Percentiles rank a stretch among this genome's conserved stretches.
Conservation (phyloP, 2,329 filamentous ascomycete genomes). For the Scedosporium dehoogii region DNA sequence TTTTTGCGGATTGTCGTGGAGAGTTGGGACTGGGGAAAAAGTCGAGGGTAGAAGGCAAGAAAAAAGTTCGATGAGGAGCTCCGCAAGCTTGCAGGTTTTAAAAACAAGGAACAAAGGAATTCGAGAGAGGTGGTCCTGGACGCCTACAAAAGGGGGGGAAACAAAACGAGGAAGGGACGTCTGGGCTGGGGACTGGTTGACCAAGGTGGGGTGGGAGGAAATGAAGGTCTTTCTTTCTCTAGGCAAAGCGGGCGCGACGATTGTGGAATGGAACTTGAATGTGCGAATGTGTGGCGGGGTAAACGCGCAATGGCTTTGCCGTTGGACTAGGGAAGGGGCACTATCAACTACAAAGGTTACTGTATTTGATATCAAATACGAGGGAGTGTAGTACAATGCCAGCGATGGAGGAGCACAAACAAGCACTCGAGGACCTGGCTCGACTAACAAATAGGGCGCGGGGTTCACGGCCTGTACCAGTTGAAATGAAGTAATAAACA, state of each 20-base stretch:
- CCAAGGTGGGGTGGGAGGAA: not conserved
- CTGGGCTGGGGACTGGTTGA: not conserved
- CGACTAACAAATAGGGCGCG: no score
- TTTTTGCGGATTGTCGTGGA: constrained; percentile 1
- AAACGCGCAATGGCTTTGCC: not conserved
- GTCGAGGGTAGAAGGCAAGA: not conserved
- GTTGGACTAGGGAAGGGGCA: no score
- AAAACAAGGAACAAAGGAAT: not conserved
- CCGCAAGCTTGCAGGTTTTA: not conserved
- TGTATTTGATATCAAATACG: no score
- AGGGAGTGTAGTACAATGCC: no score
- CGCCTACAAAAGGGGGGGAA: not conserved
- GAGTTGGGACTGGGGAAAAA: not conserved
- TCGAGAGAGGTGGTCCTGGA: not conserved
- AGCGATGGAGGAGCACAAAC: no score
- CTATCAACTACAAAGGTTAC: no score
- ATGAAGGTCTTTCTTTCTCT: not conserved
- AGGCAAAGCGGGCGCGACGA: not conserved
- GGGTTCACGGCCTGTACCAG: no score
- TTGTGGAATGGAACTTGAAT: not conserved
- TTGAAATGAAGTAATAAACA: no score
- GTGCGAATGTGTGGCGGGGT: not conserved
- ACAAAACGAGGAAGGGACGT: not conserved
- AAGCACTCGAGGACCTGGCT: no score
- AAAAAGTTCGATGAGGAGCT: not conserved